Evolutionary conservation across 176 grass and related monocot species (phyloP).

Genomic region (Phoenix dactylifera): DNA sequence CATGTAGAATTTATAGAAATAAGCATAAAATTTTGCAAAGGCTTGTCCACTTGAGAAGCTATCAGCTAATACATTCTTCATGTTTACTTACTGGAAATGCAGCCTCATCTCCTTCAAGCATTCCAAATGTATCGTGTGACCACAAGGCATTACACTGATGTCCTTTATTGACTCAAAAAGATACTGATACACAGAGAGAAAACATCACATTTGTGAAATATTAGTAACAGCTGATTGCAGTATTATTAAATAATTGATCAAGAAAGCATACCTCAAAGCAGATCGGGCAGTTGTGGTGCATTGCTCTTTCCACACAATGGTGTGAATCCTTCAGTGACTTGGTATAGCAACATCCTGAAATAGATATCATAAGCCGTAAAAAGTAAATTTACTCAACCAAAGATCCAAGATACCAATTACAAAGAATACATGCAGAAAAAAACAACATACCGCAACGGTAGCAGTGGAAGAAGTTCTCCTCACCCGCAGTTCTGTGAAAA

Average conservation of each 20-base stretch:
- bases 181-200: constrained; percentile 30
- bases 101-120: constrained; percentile 67
- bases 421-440: neutral
- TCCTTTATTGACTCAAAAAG: constrained; percentile 82
- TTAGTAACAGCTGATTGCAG: too few species aligned
- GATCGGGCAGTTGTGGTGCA: constrained; percentile 86
- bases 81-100: constrained; percentile 56
- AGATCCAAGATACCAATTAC: neutral
- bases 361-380: neutral
- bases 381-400: neutral
- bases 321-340: constrained; percentile 64
- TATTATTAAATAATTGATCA: too few species aligned
- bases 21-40: too few species aligned
- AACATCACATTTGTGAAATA: too few species aligned
- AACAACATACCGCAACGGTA: constrained; percentile 41
- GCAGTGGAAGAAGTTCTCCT: constrained; percentile 71
- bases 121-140: constrained; percentile 75
- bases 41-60: too few species aligned
- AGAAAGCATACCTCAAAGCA: constrained; percentile 60
- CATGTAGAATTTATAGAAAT: too few species aligned
- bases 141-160: constrained; percentile 56
- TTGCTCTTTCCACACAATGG: constrained; percentile 68
- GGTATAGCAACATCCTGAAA: constrained; percentile 70
- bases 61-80: too few species aligned
- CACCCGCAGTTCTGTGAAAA: constrained; percentile 43